phyloP scores from a whole-genome alignment of 1,139 yeast genomes.

The Geotrichum cucujoidarum region DNA sequence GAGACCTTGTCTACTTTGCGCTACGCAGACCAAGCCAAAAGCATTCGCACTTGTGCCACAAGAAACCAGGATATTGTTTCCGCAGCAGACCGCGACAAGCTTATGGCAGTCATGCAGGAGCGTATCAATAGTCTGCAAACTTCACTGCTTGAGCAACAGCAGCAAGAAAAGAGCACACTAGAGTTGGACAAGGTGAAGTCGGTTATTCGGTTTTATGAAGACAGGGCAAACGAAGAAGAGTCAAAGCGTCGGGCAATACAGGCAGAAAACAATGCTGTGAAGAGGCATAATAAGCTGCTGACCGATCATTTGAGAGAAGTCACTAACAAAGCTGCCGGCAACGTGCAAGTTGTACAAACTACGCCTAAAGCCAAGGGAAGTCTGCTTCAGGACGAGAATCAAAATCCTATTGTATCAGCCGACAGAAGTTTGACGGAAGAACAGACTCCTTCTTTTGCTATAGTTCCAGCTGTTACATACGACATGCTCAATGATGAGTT shows the following conservation, averaged over 20 bases:
- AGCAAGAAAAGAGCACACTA: slow-evolving; percentile 22
- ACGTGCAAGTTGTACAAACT: slow-evolving; percentile 11
- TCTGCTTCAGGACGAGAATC: background rate
- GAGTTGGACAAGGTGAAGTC: slow-evolving; percentile 35
- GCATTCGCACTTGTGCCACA: slow-evolving; percentile 58
- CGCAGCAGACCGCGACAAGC: slow-evolving; percentile 38
- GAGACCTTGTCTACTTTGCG: slow-evolving; percentile 69
- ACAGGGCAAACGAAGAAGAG: slow-evolving; percentile 39
- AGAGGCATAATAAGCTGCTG: slow-evolving; percentile 34
- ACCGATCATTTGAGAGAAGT: slow-evolving; percentile 36
- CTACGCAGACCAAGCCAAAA: slow-evolving; percentile 71
- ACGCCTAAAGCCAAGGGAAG: background rate
- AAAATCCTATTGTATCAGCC: background rate
- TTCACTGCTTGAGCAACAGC: slow-evolving; percentile 28
- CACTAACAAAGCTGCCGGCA: slow-evolving; percentile 28
- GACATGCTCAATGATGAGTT: slow-evolving; percentile 16
- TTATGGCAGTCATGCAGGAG: slow-evolving; percentile 40
- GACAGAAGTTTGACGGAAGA: background rate
- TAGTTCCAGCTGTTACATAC: slow-evolving; percentile 13
- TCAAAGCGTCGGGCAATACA: slow-evolving; percentile 36
- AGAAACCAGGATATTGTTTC: slow-evolving; percentile 44
- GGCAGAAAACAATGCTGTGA: slow-evolving; percentile 32
- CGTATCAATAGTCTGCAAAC: slow-evolving; percentile 40
- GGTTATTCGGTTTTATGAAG: slow-evolving; percentile 43
- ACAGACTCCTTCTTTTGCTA: background rate